phyloP scores from a whole-genome alignment of 1,284 basidiomycete genomes.

The Neolentinus lepideus region DNA sequence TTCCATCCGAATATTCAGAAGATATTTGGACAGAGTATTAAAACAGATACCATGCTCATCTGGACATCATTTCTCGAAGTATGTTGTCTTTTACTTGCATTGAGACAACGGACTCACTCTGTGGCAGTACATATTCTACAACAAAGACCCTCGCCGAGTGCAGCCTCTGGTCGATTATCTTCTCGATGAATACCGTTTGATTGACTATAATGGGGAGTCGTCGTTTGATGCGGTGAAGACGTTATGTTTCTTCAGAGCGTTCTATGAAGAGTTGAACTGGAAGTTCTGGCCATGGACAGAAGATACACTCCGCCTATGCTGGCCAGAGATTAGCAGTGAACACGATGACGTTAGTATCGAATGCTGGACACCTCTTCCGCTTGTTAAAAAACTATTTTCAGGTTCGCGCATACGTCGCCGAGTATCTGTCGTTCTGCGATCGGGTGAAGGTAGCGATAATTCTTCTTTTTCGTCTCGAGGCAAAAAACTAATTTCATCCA shows the following conservation, averaged over 20 bases:
- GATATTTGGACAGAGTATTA: conserved; percentile 60
- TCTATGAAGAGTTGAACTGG: conserved; percentile 71
- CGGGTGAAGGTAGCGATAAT: conserved; percentile 53
- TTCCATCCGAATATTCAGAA: conserved; percentile 61
- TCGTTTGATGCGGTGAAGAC: conserved; percentile 67
- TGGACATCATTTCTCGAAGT: conserved; percentile 72
- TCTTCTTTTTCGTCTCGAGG: not conserved
- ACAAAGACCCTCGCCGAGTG: conserved; percentile 80
- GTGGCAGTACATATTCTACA: conserved; percentile 61
- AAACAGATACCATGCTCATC: conserved; percentile 57
- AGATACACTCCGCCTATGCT: conserved; percentile 59
- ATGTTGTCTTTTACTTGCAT: conserved; percentile 8
- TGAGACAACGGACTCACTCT: conserved; percentile 4
- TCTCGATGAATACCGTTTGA: conserved; percentile 47
- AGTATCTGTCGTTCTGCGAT: conserved; percentile 66
- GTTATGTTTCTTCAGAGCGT: conserved; percentile 52
- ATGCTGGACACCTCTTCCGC: not conserved
- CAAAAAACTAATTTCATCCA: conserved; percentile 3
- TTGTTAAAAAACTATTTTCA: conserved; percentile 15
- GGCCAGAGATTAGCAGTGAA: conserved; percentile 67
- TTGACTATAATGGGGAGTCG: conserved; percentile 72
- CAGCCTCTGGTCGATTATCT: conserved; percentile 76
- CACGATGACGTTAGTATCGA: conserved; percentile 63
- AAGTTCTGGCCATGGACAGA: conserved; percentile 77
- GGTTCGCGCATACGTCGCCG: conserved; percentile 69